Percentiles rank a stretch among this genome's conserved stretches.
phyloP scores from a whole-genome alignment of 352 stramenopile species.

The Globisporangium parvum region DNA sequence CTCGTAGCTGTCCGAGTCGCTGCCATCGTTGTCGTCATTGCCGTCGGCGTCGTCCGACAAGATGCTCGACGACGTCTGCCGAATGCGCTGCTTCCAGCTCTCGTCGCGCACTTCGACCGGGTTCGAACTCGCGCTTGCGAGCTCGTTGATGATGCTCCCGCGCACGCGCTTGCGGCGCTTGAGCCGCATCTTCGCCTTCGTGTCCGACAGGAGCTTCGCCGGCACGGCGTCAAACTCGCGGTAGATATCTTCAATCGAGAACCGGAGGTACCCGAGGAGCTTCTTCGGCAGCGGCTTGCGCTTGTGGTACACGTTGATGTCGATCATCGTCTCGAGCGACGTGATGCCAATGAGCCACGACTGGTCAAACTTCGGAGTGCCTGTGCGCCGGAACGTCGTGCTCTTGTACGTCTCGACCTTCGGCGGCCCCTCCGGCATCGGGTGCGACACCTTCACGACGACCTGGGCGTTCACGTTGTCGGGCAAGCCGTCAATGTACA shows the following conservation, averaged over 20 bases:
- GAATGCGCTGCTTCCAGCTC: slow-evolving; percentile 58
- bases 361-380: slow-evolving; percentile 72
- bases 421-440: slow-evolving; percentile 27
- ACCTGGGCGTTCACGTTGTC: slow-evolving; percentile 70
- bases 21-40: slow-evolving; percentile 23
- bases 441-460: slow-evolving; percentile 52
- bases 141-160: slow-evolving; percentile 73
- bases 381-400: slow-evolving; percentile 48
- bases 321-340: slow-evolving; percentile 71
- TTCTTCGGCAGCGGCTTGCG: slow-evolving; percentile 83
- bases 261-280: slow-evolving; percentile 53
- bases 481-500: slow-evolving; percentile 60
- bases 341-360: slow-evolving; percentile 75
- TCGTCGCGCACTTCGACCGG: slow-evolving; percentile 60
- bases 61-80: slow-evolving; percentile 26
- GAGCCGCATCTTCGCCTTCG: slow-evolving; percentile 65
- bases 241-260: slow-evolving; percentile 85
- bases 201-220: slow-evolving; percentile 59
- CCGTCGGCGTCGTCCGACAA: slow-evolving; percentile 22
- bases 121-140: slow-evolving; percentile 30
- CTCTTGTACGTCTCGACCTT: slow-evolving; percentile 66
- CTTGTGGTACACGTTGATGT: slow-evolving; percentile 80
- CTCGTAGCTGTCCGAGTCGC: slow-evolving; percentile 58
- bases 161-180: slow-evolving; percentile 74
- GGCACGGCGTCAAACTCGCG: slow-evolving; percentile 73